Evolutionary conservation across 306 rosid genomes (phyloP).

Genomic region (Casuarina cunninghamiana): DNA sequence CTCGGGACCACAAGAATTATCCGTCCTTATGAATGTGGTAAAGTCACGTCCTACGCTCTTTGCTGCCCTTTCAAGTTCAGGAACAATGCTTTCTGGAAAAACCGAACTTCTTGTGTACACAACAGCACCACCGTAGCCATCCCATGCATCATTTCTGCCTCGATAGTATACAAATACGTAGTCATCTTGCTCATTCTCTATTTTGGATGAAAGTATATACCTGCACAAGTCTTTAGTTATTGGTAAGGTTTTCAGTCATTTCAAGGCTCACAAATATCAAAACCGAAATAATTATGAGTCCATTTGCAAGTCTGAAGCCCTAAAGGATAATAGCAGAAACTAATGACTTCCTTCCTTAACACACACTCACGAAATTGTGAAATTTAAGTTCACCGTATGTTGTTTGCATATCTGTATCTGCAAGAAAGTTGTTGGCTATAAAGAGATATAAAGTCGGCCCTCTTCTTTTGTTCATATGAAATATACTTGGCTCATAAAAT

Average conservation of each 20-base stretch:
- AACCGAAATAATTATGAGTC: background rate
- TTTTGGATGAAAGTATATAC: conserved; percentile 73
- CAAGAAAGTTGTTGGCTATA: background rate
- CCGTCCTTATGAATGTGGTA: conserved; percentile 63
- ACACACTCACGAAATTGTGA: background rate
- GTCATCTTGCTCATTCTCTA: conserved; percentile 74
- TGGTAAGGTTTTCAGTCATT: background rate
- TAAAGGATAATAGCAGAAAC: background rate
- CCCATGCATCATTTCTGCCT: conserved; percentile 98
- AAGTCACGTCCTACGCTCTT: conserved; percentile 83
- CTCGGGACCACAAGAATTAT: conserved; percentile 92
- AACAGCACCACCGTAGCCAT: conserved; percentile 93
- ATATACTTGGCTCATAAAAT: background rate
- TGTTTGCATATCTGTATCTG: background rate
- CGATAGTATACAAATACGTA: conserved; percentile 85
- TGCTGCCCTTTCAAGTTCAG: conserved; percentile 70
- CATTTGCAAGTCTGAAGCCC: background rate
- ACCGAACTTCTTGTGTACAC: conserved; percentile 82
- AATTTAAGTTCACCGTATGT: background rate
- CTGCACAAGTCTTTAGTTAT: conserved; percentile 39
- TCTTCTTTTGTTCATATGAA: background rate
- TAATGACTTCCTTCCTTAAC: background rate
- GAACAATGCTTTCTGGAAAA: conserved; percentile 76
- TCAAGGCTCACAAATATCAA: conserved; percentile 15
- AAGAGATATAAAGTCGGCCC: background rate